phyloP scores from a whole-genome alignment of 2,329 filamentous ascomycete genomes.

The Exophiala aquamarina region DNA sequence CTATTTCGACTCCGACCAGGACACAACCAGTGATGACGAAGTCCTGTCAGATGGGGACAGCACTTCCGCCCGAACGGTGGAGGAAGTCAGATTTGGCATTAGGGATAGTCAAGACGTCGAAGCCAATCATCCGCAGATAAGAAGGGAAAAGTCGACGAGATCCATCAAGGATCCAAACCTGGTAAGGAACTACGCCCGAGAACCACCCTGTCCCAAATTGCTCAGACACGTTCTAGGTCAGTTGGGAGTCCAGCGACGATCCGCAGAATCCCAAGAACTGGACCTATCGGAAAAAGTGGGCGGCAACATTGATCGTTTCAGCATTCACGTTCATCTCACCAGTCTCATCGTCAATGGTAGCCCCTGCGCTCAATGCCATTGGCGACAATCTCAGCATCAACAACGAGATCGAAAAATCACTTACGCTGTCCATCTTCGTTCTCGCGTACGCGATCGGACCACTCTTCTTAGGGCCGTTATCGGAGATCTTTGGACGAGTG shows the following conservation, averaged over 20 bases:
- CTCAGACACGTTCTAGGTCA: conserved; percentile 31
- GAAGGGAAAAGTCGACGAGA: conserved; percentile 18
- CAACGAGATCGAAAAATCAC: conserved; percentile 43
- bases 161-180: conserved; percentile 32
- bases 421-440: conserved; percentile 57
- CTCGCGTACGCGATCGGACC: conserved; percentile 56
- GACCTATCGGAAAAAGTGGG: conserved; percentile 57
- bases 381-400: conserved; percentile 55
- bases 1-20: conserved; percentile 11
- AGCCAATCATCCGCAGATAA: conserved; percentile 12
- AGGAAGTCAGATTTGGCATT: conserved; percentile 20
- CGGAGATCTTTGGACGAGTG: conserved; percentile 57
- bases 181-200: conserved; percentile 13
- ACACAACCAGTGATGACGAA: conserved; percentile 8
- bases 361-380: conserved; percentile 53
- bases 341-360: conserved; percentile 62
- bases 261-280: conserved; percentile 55
- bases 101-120: conserved; percentile 17
- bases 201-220: background rate
- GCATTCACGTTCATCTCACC: conserved; percentile 63
- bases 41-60: no score
- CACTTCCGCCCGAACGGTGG: no score
- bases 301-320: conserved; percentile 54
- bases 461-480: conserved; percentile 53
- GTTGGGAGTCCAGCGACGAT: conserved; percentile 55